A percentile compares a stretch with the other conserved stretches of the same genome.
phyloP scores from a whole-genome alignment of 805 yeast species.

The Debaryomyces castellii region DNA sequence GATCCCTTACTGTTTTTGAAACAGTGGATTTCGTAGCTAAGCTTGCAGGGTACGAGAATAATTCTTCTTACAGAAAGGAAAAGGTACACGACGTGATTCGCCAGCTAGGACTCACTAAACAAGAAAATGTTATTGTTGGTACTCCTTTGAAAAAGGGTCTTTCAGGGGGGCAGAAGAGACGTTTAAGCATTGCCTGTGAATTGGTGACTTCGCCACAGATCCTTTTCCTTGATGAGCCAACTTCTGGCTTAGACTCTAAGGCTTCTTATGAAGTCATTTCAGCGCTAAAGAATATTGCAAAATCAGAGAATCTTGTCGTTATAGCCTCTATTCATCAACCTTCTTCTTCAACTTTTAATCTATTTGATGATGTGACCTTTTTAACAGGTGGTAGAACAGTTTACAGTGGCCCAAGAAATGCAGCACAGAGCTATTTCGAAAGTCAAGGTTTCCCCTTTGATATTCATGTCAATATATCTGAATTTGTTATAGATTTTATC shows the following conservation, averaged over 20 bases:
- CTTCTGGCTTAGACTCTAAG: slow-evolving; percentile 45
- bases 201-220: slow-evolving; percentile 41
- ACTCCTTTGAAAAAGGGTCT: slow-evolving; percentile 61
- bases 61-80: slow-evolving; percentile 5
- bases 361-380: slow-evolving; percentile 71
- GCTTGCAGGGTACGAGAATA: slow-evolving; percentile 3
- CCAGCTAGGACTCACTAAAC: slow-evolving; percentile 14
- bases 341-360: slow-evolving; percentile 73
- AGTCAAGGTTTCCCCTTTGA: slow-evolving; percentile 36
- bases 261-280: slow-evolving; percentile 44
- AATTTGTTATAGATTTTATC: slow-evolving; percentile 26
- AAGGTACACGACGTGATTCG: slow-evolving; percentile 10
- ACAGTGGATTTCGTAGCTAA: slow-evolving; percentile 13
- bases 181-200: slow-evolving; percentile 43
- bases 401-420: slow-evolving; percentile 57
- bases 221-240: slow-evolving; percentile 42
- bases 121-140: slow-evolving; percentile 18
- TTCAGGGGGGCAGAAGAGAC: slow-evolving; percentile 41
- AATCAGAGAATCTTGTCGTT: slow-evolving; percentile 41
- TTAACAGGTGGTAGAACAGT: slow-evolving; percentile 79
- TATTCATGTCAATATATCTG: slow-evolving; percentile 28
- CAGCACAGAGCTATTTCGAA: slow-evolving; percentile 21
- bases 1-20: slow-evolving; percentile 20
- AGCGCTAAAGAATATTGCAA: slow-evolving; percentile 38
- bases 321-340: slow-evolving; percentile 78